Evolutionary conservation across 2,329 filamentous ascomycete genomes (phyloP), one percentile per base, ranked within the genome.

Genomic region (Calonectria pseudoreteaudii): DNA sequence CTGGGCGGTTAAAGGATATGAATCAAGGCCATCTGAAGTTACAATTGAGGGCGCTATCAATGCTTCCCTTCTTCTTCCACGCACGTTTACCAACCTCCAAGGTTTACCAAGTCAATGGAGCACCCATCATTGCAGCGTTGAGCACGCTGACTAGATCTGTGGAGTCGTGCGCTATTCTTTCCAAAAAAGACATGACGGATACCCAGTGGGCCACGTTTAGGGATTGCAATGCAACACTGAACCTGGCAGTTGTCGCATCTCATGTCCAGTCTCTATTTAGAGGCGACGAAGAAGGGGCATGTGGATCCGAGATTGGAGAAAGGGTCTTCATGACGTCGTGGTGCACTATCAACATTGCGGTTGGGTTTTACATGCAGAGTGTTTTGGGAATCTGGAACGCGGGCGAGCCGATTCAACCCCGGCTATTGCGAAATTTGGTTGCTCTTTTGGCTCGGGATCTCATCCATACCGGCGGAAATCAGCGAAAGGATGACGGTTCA

Each of bases 381-480:
- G 75, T 78, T 1, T 30, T 79, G 9, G 72, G 62, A 4, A 62
- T 80, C 10, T 80, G 75, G 76, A 71, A 70, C 1, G 52, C 49
- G 0, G 73, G 77, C 0, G 28, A 73, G 1, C 36, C 75, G 0
- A 73, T 80, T 8, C 60, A 77, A 0, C 11, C 52, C 2, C 23
- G 60, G 18, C n/a, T 79, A 1, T 26, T 78, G 1, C 69, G 66
- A 2, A 50, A 72, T 1, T 38, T 74, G 3, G 50, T 80, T 0
- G 52, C 10, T 0, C 67, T 80, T 0, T 23, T 79, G 13, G 74
- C 49, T 8, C 68, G 41, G 4, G 75, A 79, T 16, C 73, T 79
- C 3, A 38, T 60, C 14, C 56, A 20, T 13, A 36, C 34, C 3
- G 30, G 23, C 2, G n/a, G n/a, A n/a, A 8, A 72, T 1, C 23